phyloP scores from a whole-genome alignment of 2,329 filamentous ascomycete genomes.

The Aspergillus pseudoglaucus region DNA sequence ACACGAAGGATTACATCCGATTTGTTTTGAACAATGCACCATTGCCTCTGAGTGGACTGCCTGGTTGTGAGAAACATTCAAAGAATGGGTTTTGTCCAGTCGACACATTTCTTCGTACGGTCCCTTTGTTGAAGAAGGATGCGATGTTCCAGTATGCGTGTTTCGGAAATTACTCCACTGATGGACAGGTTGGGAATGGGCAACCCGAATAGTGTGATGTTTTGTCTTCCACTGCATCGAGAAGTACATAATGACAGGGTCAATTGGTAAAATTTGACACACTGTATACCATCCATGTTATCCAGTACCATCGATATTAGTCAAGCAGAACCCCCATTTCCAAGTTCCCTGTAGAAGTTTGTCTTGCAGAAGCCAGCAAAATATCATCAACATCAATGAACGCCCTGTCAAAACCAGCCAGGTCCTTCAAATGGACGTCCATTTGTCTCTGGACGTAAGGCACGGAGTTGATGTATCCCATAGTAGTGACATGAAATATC shows the following conservation, averaged over 20 bases:
- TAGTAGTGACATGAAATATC: not conserved
- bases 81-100: slow-evolving; percentile 3
- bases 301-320: not conserved
- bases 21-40: slow-evolving; percentile 27
- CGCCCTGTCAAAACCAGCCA: not conserved
- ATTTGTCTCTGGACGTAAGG: not conserved
- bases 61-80: slow-evolving; percentile 15
- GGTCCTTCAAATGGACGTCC: not conserved
- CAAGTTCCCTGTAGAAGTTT: too few species aligned
- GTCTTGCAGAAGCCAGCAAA: not conserved
- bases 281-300: not conserved
- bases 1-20: slow-evolving; percentile 22
- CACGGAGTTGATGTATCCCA: not conserved
- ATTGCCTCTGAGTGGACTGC: slow-evolving; percentile 21
- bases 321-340: too few species aligned
- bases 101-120: not conserved
- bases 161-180: slow-evolving; percentile 2
- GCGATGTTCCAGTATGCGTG: slow-evolving; percentile 3
- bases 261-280: not conserved
- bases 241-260: not conserved
- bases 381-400: not conserved
- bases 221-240: not conserved
- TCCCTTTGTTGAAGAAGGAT: slow-evolving; percentile 1
- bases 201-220: not conserved
- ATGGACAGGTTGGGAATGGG: not conserved